A percentile compares a stretch with the other conserved stretches of the same genome.
Evolutionary conservation across 441 rosid genomes (phyloP).

Genomic region (Erysimum cheiri): DNA sequence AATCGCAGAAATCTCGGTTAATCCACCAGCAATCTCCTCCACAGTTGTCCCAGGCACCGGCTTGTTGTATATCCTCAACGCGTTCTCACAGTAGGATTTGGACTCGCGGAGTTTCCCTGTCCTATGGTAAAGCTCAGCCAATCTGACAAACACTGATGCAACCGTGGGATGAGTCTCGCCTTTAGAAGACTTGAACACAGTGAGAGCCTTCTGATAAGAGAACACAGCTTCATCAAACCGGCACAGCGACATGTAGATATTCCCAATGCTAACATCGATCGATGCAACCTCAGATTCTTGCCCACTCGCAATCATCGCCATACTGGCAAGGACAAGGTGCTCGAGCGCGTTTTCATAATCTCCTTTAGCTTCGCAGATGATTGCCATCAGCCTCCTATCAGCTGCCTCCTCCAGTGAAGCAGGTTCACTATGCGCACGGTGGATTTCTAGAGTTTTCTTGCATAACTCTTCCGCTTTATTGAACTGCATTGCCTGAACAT

Average conservation of each 20-base stretch:
- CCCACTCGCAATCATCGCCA: slow-evolving; percentile 94
- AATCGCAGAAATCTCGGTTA: slow-evolving; percentile 90
- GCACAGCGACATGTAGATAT: slow-evolving; percentile 82
- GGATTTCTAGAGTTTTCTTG: slow-evolving; percentile 92
- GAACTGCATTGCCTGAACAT: slow-evolving; percentile 98
- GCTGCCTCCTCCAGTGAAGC: slow-evolving; percentile 97
- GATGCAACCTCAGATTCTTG: slow-evolving; percentile 95
- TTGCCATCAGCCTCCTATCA: slow-evolving; percentile 92
- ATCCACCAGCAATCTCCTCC: slow-evolving; percentile 93
- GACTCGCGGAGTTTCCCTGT: slow-evolving; percentile 97
- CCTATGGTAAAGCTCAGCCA: slow-evolving; percentile 92
- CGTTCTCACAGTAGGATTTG: slow-evolving; percentile 91
- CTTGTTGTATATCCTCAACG: slow-evolving; percentile 86
- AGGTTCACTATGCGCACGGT: slow-evolving; percentile 91
- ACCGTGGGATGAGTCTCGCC: slow-evolving; percentile 96
- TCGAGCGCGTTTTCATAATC: slow-evolving; percentile 91
- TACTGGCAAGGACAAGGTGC: slow-evolving; percentile 96
- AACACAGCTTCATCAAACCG: slow-evolving; percentile 97
- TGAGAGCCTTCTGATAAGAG: slow-evolving; percentile 97
- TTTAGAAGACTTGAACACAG: slow-evolving; percentile 90
- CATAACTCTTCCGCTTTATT: slow-evolving; percentile 92
- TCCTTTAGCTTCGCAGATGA: slow-evolving; percentile 90
- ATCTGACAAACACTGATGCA: slow-evolving; percentile 90
- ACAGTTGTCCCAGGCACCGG: slow-evolving; percentile 94
- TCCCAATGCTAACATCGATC: slow-evolving; percentile 95